These are phyloP conservation scores for Penicillium sp. DNA, from an alignment of 2,329 filamentous ascomycete genomes.

Conservation along the genomic window DNA sequence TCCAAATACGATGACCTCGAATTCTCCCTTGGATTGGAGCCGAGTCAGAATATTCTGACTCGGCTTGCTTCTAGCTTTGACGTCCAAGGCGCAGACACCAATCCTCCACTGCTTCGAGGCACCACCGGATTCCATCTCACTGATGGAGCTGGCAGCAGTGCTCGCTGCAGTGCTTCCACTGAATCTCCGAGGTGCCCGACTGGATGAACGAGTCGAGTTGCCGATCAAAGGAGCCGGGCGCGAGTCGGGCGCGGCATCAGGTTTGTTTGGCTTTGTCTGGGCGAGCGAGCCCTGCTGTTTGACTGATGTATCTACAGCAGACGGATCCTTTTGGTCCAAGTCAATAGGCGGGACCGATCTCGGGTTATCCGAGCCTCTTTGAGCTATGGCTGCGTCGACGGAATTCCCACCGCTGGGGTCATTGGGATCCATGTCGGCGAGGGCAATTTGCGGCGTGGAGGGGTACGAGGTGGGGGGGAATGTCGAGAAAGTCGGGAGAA, in stretches of 20 bases:
- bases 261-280: slow-evolving; percentile 19
- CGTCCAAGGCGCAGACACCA: slow-evolving; percentile 91
- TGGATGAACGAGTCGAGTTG: slow-evolving; percentile 60
- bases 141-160: slow-evolving; percentile 79
- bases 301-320: slow-evolving; percentile 10
- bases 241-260: slow-evolving; percentile 29
- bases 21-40: slow-evolving; percentile 86
- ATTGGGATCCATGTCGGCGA: slow-evolving; percentile 25
- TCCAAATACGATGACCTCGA: slow-evolving; percentile 96
- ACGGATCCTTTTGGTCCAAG: slow-evolving; percentile 17
- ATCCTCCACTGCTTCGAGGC: slow-evolving; percentile 65
- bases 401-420: slow-evolving; percentile 27
- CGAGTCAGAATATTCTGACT: slow-evolving; percentile 95
- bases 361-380: slow-evolving; percentile 24
- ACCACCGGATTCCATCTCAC: slow-evolving; percentile 57
- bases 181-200: slow-evolving; percentile 72
- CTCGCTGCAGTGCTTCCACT: slow-evolving; percentile 80
- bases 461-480: slow-evolving; percentile 1
- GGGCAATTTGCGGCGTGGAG: neutral
- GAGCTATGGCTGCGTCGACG: slow-evolving; percentile 45
- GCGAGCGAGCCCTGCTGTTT: slow-evolving; percentile 17
- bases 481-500: neutral
- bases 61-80: slow-evolving; percentile 95
- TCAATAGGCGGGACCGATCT: slow-evolving; percentile 12
- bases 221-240: slow-evolving; percentile 41